Percentiles rank a stretch among this genome's conserved stretches.
Evolutionary conservation across 352 stramenopile genomes (phyloP).

Genomic region (Phytophthora sp.): DNA sequence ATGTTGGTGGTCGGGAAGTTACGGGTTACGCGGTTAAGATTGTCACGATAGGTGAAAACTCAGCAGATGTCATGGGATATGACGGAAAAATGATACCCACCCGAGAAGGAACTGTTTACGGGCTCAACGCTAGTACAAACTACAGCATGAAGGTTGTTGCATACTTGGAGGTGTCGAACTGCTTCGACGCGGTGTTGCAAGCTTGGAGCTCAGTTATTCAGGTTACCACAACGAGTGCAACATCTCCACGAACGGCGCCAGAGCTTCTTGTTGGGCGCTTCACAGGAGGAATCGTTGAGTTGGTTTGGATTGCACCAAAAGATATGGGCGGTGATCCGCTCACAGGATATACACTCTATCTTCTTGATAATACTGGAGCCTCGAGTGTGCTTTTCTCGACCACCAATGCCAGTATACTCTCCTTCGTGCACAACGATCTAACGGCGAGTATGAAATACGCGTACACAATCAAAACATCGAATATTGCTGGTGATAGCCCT

Average conservation of each 20-base stretch:
- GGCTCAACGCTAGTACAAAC: constrained; percentile 27
- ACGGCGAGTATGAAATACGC: constrained; percentile 56
- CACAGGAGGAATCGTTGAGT: constrained; percentile 48
- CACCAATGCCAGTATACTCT: constrained; percentile 21
- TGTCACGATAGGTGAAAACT: constrained; percentile 3
- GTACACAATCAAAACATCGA: constrained; percentile 50
- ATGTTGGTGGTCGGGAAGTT: constrained; percentile 55
- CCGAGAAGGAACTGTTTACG: constrained; percentile 36
- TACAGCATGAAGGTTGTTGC: constrained; percentile 50
- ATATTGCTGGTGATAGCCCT: constrained; percentile 48
- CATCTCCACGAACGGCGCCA: constrained; percentile 29
- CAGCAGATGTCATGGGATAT: constrained; percentile 43
- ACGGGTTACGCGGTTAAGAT: constrained; percentile 56
- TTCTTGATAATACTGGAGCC: constrained; percentile 13
- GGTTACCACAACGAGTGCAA: constrained; percentile 24
- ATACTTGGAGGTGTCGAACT: constrained; percentile 45
- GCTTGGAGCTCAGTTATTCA: constrained; percentile 26
- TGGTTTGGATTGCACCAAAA: constrained; percentile 38
- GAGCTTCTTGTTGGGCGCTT: constrained; percentile 29
- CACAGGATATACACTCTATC: constrained; percentile 39
- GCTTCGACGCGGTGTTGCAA: constrained; percentile 34
- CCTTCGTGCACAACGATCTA: constrained; percentile 54
- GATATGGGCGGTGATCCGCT: constrained; percentile 44
- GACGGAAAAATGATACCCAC: constrained; percentile 41
- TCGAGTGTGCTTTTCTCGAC: constrained; percentile 35